Evolutionary conservation across 176 grass and related monocot species (phyloP).

Genomic region (Miscanthus lutarioriparius): DNA sequence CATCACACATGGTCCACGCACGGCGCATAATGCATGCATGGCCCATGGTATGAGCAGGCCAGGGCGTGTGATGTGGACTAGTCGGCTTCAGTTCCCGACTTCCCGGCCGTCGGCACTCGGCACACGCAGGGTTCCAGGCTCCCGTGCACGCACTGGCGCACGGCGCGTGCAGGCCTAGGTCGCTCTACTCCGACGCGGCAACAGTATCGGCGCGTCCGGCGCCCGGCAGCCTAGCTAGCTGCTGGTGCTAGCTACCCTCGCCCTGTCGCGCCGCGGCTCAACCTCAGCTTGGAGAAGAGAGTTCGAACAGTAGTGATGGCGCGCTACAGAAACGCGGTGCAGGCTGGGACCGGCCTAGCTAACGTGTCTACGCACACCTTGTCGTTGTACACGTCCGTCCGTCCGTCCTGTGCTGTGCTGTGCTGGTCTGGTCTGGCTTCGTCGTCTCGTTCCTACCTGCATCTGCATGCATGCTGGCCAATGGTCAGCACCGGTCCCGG

Average conservation of each 20-base stretch:
- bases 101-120: background rate
- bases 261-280: background rate
- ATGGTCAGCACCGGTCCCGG: background rate
- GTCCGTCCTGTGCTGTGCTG: background rate
- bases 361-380: background rate
- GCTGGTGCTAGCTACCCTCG: background rate
- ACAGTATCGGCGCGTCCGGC: constrained; percentile 32
- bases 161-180: background rate
- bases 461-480: background rate
- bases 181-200: constrained; percentile 2
- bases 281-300: background rate
- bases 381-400: background rate
- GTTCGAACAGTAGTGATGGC: background rate
- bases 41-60: background rate
- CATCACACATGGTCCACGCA: background rate
- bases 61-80: background rate
- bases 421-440: background rate
- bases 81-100: constrained; percentile 21
- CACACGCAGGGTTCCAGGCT: background rate
- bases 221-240: background rate
- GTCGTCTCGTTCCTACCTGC: background rate
- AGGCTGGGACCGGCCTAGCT: background rate
- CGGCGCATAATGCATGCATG: background rate
- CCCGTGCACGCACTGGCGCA: background rate
- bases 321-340: background rate